phyloP scores from a whole-genome alignment of 2,329 filamentous ascomycete species.

The Davidsoniella virescens region DNA sequence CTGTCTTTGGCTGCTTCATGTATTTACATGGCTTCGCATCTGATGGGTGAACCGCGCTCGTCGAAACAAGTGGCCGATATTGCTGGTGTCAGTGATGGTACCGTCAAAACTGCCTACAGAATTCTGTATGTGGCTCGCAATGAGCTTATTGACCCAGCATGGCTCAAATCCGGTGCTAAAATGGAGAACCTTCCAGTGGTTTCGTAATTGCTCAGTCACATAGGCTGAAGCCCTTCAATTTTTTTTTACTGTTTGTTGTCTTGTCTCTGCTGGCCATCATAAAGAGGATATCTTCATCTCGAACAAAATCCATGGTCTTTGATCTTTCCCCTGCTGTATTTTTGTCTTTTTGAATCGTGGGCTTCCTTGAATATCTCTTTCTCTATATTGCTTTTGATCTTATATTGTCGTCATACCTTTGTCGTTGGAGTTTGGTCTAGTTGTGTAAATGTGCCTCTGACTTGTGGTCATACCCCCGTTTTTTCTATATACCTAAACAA shows the following conservation, averaged over 20 bases:
- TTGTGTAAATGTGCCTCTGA: no score
- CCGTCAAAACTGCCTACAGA: conserved; percentile 91
- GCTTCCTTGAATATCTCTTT: background rate
- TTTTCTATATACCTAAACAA: no score
- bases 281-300: background rate
- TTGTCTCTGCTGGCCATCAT: background rate
- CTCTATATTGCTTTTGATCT: background rate
- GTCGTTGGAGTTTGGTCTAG: no score
- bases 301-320: background rate
- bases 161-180: conserved; percentile 57
- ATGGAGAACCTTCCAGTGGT: conserved; percentile 49
- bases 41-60: conserved; percentile 62
- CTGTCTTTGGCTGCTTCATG: conserved; percentile 87
- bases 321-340: background rate
- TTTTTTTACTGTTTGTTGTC: background rate
- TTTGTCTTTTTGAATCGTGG: no score
- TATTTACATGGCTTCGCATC: conserved; percentile 87
- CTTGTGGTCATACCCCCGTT: no score
- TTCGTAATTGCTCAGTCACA: background rate
- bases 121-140: conserved; percentile 62
- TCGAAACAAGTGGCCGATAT: conserved; percentile 78
- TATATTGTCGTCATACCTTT: background rate
- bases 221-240: background rate
- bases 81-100: conserved; percentile 87
- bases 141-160: conserved; percentile 56